Percentiles rank a stretch among this genome's conserved stretches.
Evolutionary conservation across 169 alveolate species (phyloP).

Genomic region (Plasmodium billcollinsi): DNA sequence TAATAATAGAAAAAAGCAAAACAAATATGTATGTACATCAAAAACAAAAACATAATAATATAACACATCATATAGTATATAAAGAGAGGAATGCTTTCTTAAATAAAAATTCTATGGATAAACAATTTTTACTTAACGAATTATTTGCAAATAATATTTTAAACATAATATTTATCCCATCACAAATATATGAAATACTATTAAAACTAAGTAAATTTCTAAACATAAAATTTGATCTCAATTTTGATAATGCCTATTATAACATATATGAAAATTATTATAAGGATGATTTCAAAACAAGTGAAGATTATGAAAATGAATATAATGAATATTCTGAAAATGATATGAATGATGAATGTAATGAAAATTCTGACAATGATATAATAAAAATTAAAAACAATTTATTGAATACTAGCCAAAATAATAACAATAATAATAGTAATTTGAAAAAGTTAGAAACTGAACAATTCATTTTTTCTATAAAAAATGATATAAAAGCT

Average conservation of each 20-base stretch:
- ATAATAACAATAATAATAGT: not conserved
- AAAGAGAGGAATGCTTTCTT: not conserved
- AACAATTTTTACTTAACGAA: slow-evolving; percentile 64
- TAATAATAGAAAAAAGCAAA: not conserved
- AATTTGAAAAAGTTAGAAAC: slow-evolving; percentile 18
- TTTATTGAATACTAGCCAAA: slow-evolving; percentile 13
- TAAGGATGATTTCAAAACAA: not conserved
- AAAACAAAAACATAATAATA: not conserved
- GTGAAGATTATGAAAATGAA: slow-evolving; percentile 17
- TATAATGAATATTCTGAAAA: slow-evolving; percentile 1
- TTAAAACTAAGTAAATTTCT: slow-evolving; percentile 44
- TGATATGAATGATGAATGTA: too few species aligned
- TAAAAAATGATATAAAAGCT: slow-evolving; percentile 57
- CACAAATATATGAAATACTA: slow-evolving; percentile 68
- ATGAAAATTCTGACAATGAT: slow-evolving; percentile 37
- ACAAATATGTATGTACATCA: not conserved
- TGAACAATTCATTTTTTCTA: slow-evolving; percentile 48
- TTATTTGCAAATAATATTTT: slow-evolving; percentile 69
- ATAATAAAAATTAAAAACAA: slow-evolving; percentile 29
- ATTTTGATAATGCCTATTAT: slow-evolving; percentile 67
- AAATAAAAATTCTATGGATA: slow-evolving; percentile 4
- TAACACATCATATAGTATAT: not conserved
- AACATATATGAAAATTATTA: slow-evolving; percentile 15
- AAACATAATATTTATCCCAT: slow-evolving; percentile 61
- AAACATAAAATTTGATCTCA: slow-evolving; percentile 51